Percentiles rank a stretch among this genome's conserved stretches.
Conservation (phyloP, 306 rosid species). For the Carpinus fangiana region DNA sequence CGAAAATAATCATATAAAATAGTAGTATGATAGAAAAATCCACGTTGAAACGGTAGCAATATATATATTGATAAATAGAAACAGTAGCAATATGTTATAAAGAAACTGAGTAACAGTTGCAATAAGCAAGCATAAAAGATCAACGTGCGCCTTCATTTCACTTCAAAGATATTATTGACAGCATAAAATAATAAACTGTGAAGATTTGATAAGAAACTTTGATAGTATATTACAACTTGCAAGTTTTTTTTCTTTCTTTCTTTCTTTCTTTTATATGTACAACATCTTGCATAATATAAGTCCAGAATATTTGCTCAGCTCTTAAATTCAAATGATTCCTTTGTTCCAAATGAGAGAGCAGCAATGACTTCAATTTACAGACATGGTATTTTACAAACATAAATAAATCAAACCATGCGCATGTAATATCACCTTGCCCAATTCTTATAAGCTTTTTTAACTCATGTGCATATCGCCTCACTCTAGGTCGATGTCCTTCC, state of each 20-base stretch:
- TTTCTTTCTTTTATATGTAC: neutral
- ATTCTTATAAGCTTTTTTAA: constrained; percentile 72
- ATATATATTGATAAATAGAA: neutral
- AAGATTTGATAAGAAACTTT: neutral
- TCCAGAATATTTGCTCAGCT: neutral
- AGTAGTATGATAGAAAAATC: neutral
- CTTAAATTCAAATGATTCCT: neutral
- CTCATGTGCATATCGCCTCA: constrained; percentile 83
- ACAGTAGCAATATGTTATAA: neutral
- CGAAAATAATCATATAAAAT: neutral
- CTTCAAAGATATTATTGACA: neutral
- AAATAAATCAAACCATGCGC: constrained; percentile 5
- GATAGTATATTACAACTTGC: neutral
- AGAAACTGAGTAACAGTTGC: neutral
- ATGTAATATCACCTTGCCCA: constrained; percentile 73
- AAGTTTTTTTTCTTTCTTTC: neutral
- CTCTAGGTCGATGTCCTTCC: constrained; percentile 66
- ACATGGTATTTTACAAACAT: neutral
- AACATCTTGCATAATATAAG: neutral
- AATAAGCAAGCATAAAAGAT: neutral
- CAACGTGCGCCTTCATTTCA: neutral
- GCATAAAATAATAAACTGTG: neutral
- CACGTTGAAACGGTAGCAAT: neutral
- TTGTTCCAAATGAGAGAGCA: neutral
- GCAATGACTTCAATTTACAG: neutral